These are phyloP conservation scores for Viridothelium virens DNA, from an alignment of 495 filamentous ascomycete genomes.

Conservation along the genomic window DNA sequence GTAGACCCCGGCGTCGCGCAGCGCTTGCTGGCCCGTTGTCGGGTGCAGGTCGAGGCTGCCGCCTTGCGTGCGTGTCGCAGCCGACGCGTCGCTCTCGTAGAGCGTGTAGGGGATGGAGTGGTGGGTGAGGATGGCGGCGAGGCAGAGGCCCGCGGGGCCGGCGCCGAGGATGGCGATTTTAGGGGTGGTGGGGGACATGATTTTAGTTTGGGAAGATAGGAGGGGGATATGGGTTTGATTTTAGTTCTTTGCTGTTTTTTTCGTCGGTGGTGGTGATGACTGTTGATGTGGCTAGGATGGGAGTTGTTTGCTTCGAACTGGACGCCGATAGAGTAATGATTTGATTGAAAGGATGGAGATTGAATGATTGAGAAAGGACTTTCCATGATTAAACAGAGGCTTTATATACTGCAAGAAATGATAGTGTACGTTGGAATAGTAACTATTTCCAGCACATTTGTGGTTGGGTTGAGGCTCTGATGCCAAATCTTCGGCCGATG, in stretches of 20 bases:
- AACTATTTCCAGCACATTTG: neutral
- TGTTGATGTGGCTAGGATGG: neutral
- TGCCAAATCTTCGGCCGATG: constrained; percentile 10
- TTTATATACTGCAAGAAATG: neutral
- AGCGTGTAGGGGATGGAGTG: constrained; percentile 38
- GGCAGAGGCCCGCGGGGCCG: constrained; percentile 47
- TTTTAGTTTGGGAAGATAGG: neutral
- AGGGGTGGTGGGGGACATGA: constrained; percentile 15
- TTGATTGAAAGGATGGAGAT: neutral
- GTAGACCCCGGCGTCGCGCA: constrained; percentile 45
- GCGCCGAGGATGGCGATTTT: constrained; percentile 53
- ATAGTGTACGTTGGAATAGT: neutral
- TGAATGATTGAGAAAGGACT: neutral
- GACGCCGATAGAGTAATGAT: neutral
- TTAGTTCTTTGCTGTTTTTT: neutral
- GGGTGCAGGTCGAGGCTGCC: constrained; percentile 51
- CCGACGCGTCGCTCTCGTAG: constrained; percentile 44
- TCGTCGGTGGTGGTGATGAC: neutral
- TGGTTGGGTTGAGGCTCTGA: neutral
- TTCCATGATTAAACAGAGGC: neutral
- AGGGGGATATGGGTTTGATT: neutral
- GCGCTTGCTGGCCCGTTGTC: constrained; percentile 43
- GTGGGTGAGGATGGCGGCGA: constrained; percentile 47
- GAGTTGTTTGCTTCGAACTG: neutral
- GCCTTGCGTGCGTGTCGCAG: constrained; percentile 40